A percentile compares a stretch with the other conserved stretches of the same genome.
These are phyloP conservation scores for Curvularia lunata DNA, from an alignment of 2,329 filamentous ascomycete species.

Conservation along the genomic window DNA sequence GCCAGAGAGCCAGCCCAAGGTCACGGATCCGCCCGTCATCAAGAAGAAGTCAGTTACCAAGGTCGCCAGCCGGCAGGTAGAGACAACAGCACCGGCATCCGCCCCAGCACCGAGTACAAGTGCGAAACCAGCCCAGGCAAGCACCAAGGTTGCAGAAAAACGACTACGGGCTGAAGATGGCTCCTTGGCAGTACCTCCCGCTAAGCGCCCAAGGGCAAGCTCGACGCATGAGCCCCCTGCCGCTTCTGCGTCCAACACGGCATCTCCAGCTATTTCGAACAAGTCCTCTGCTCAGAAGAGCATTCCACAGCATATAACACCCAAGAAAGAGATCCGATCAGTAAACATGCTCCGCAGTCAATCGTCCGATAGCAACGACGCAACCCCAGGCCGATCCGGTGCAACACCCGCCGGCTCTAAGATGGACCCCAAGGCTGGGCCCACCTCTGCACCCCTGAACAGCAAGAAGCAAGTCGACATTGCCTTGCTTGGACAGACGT, in stretches of 20 bases:
- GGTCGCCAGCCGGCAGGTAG: conserved; percentile 32
- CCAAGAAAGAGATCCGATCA: conserved; percentile 45
- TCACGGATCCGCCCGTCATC: conserved; percentile 23
- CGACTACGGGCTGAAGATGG: conserved; percentile 42
- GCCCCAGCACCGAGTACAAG: conserved; percentile 12
- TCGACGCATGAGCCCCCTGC: conserved; percentile 41
- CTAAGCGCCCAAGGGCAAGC: conserved; percentile 44
- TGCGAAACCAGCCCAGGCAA: conserved; percentile 18
- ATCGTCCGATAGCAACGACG: conserved; percentile 45
- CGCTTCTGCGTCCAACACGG: conserved; percentile 39
- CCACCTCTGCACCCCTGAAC: conserved; percentile 42
- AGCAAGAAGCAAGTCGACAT: conserved; percentile 44
- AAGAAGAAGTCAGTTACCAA: conserved; percentile 40
- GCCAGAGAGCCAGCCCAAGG: conserved; percentile 27
- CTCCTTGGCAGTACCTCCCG: conserved; percentile 28
- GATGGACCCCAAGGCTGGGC: conserved; percentile 31
- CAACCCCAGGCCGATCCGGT: conserved; percentile 45
- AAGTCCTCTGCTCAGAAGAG: conserved; percentile 43
- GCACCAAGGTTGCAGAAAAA: conserved; percentile 40
- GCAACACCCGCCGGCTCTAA: conserved; percentile 37
- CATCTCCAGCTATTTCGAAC: conserved; percentile 39
- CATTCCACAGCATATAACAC: conserved; percentile 39
- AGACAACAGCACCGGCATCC: conserved; percentile 24
- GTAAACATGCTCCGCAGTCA: conserved; percentile 45
- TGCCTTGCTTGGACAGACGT: conserved; percentile 47